Percentiles rank a stretch among this genome's conserved stretches.
phyloP scores from a whole-genome alignment of 1,284 basidiomycete genomes.

The Cryptococcus hybrid region DNA sequence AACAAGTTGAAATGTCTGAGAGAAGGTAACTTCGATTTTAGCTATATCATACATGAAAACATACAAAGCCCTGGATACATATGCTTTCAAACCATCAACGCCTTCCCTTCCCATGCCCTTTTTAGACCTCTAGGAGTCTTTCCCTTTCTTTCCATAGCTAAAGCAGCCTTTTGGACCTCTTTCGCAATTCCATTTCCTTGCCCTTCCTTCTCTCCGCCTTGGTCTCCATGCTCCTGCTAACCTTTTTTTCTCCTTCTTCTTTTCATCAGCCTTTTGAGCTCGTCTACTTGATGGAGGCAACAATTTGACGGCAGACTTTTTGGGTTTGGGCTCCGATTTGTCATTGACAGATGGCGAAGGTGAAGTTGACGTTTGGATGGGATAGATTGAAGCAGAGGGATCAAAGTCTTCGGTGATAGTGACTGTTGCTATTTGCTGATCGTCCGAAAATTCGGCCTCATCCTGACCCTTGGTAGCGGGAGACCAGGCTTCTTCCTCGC shows the following conservation, averaged over 20 bases:
- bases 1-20: slow-evolving; percentile 36
- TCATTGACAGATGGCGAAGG: slow-evolving; percentile 13
- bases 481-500: slow-evolving; percentile 26
- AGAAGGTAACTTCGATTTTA: slow-evolving; percentile 5
- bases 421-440: slow-evolving; percentile 48
- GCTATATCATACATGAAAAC: slow-evolving; percentile 5
- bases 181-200: slow-evolving; percentile 40
- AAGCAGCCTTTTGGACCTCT: slow-evolving; percentile 41
- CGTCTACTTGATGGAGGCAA: slow-evolving; percentile 41
- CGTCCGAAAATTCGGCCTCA: slow-evolving; percentile 47
- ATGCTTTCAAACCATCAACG: background rate
- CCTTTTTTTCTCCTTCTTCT: slow-evolving; percentile 29
- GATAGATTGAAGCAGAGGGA: slow-evolving; percentile 14
- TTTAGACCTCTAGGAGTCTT: slow-evolving; percentile 13
- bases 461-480: slow-evolving; percentile 16
- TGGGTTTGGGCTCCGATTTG: background rate
- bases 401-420: slow-evolving; percentile 51
- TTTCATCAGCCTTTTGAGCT: slow-evolving; percentile 24
- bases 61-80: background rate
- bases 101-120: slow-evolving; percentile 19
- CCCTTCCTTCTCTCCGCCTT: slow-evolving; percentile 45
- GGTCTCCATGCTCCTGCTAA: slow-evolving; percentile 44
- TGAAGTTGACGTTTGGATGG: slow-evolving; percentile 4
- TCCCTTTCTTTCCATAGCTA: slow-evolving; percentile 42
- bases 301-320: slow-evolving; percentile 22